Base-by-base conservation (phyloP, 495 filamentous ascomycete species). In the Hypomontagnella monticulosa region DNA sequence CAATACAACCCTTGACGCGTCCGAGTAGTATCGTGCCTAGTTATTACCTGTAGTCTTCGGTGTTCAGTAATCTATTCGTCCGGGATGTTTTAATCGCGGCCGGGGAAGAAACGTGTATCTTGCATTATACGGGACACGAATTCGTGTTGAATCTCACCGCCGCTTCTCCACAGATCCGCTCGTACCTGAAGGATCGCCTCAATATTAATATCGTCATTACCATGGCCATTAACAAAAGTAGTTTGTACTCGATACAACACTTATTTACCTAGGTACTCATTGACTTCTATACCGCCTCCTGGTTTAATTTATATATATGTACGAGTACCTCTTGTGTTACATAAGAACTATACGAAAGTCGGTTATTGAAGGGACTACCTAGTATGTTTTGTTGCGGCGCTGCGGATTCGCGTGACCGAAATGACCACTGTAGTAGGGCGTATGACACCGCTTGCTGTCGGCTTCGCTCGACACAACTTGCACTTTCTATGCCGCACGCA, bases 71-170 rank as follows among this genome's bases (percentile, higher is more conserved):
- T 10, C 12, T 57, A 37, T 41, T 6, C 6, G 23, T 6, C 23
- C 6, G 23, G 23, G 23, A 6, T 27, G 6, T 27, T 2, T 27
- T 3, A 27, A 27, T 27, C 23, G 2, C 23, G 23, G 23, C 6
- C 23, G 6, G 6, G 23, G 23, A 27, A 27, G 23, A 27, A 27
- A 27, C 23, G 6, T 27, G 23, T 27, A 27, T 27, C 23, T 27
- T 27, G 36, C 36, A 38, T 14, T 38, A 10, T 11, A 38, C 36
- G 36, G 23, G 8, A 38, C 2, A 37, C 4, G 34, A 41, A 42
- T 56, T 47, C 34, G n/a, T 32, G 11, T 48, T 12, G 49, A 60
- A 51, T 57, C 56, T 66, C 63, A 66, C 63, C 63, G 63, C 63
- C 30, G 63, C 50, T 66, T 66, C 63, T 19, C 56, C 15, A 56